Conservation (phyloP, 768 basidiomycete genomes). For the Phylloporus sp. region DNA sequence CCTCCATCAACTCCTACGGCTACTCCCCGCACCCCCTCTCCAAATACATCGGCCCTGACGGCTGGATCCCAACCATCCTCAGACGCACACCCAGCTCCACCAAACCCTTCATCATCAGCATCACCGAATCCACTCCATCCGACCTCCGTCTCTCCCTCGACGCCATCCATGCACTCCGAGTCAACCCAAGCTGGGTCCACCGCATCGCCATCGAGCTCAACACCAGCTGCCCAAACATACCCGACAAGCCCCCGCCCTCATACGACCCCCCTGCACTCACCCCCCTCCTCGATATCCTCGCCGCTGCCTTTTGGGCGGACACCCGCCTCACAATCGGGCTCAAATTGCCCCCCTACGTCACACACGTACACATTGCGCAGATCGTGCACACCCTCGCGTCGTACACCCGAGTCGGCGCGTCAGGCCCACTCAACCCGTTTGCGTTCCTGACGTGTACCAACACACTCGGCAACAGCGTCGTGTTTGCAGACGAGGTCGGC, state of each 20-base stretch:
- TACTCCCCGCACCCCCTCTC: constrained; percentile 77
- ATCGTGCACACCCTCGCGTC: constrained; percentile 45
- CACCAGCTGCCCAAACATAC: constrained; percentile 81
- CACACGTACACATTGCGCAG: constrained; percentile 54
- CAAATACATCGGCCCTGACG: constrained; percentile 46
- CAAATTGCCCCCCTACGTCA: constrained; percentile 76
- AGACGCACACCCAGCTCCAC: constrained; percentile 31
- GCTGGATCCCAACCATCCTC: constrained; percentile 52
- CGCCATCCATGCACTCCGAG: constrained; percentile 59
- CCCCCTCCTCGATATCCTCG: constrained; percentile 54
- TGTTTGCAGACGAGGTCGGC: constrained; percentile 54
- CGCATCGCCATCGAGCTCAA: constrained; percentile 76
- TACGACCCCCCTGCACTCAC: constrained; percentile 51
- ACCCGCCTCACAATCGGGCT: constrained; percentile 62
- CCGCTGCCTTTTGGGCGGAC: constrained; percentile 47
- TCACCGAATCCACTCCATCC: constrained; percentile 57
- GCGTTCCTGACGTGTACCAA: constrained; percentile 80
- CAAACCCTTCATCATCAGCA: constrained; percentile 77
- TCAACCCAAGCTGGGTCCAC: constrained; percentile 29
- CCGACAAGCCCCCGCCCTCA: constrained; percentile 55
- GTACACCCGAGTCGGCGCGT: constrained; percentile 28
- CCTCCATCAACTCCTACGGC: constrained; percentile 84
- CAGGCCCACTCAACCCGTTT: constrained; percentile 42
- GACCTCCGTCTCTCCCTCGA: constrained; percentile 54
- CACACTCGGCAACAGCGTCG: constrained; percentile 67